Conservation (phyloP, 2,329 filamentous ascomycete species). For the Ophiostoma australiae region DNA sequence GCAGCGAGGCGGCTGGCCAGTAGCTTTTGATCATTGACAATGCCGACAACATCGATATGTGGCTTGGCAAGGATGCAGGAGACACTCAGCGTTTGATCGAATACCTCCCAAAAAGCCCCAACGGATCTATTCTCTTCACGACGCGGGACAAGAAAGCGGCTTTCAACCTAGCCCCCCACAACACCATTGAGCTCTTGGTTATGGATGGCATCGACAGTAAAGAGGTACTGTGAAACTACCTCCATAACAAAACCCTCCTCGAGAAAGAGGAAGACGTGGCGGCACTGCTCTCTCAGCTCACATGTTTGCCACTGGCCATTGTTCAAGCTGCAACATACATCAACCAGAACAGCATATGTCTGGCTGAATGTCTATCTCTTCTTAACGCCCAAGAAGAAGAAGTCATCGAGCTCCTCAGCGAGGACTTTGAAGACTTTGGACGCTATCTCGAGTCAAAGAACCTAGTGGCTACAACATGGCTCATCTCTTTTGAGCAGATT, state of each 20-base stretch:
- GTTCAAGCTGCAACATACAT: constrained; percentile 1
- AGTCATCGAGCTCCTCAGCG: constrained; percentile 1
- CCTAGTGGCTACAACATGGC: constrained; percentile 26
- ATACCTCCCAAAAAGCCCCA: background rate
- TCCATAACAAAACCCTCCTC: background rate
- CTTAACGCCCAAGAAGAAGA: background rate
- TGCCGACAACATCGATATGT: constrained; percentile 1
- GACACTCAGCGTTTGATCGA: background rate
- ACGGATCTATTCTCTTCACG: background rate
- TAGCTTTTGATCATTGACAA: constrained; percentile 1
- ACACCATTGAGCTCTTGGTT: background rate
- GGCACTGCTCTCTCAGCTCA: background rate
- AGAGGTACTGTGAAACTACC: background rate
- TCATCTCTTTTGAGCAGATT: constrained; percentile 27
- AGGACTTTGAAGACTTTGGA: constrained; percentile 23
- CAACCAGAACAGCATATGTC: background rate
- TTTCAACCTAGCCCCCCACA: background rate
- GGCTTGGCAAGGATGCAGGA: background rate
- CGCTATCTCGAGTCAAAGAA: constrained; percentile 23
- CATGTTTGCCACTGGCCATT: background rate
- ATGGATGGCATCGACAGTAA: background rate
- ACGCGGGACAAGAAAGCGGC: background rate
- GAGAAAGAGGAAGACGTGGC: background rate
- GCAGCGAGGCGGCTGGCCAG: background rate
- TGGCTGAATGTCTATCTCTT: background rate